A percentile compares a stretch with the other conserved stretches of the same genome.
Conservation (phyloP, 768 basidiomycete species). For the Neoboletus magnificus region DNA sequence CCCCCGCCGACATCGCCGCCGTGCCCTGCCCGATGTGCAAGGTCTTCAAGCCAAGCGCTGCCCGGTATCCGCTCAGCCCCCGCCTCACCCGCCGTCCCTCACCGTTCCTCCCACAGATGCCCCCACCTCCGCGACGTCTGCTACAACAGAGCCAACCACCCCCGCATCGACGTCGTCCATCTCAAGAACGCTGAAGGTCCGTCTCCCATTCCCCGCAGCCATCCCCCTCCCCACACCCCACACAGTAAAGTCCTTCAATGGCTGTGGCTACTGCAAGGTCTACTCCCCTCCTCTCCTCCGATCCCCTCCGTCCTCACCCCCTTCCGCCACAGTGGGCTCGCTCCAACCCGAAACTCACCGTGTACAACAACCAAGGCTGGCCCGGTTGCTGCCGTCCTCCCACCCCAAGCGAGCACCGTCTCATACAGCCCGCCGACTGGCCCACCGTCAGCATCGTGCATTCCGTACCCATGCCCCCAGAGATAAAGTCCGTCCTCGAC, state of each 20-base stretch:
- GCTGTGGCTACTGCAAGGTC: conserved; percentile 91
- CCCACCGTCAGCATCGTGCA: conserved; percentile 74
- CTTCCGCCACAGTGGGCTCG: conserved; percentile 62
- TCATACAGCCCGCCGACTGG: conserved; percentile 76
- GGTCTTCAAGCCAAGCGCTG: conserved; percentile 61
- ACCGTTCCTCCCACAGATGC: conserved; percentile 47
- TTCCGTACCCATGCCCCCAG: conserved; percentile 66
- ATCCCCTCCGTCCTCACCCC: conserved; percentile 26
- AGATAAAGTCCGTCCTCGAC: conserved; percentile 67
- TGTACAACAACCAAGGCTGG: conserved; percentile 74
- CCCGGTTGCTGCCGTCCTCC: conserved; percentile 89
- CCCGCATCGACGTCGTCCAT: conserved; percentile 72
- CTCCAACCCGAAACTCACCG: conserved; percentile 52
- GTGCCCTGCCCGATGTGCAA: conserved; percentile 81
- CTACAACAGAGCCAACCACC: conserved; percentile 69
- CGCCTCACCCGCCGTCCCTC: conserved; percentile 16
- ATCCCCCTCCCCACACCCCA: conserved; percentile 12
- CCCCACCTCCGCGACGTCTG: conserved; percentile 75
- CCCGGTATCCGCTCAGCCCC: conserved; percentile 44
- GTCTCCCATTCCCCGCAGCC: conserved; percentile 20
- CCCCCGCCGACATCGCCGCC: conserved; percentile 61
- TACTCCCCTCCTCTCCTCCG: conserved; percentile 13
- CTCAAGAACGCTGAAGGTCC: conserved; percentile 87
- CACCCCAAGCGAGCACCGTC: conserved; percentile 49
- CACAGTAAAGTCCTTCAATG: conserved; percentile 76